Conservation (phyloP, 441 rosid species). For the Sinapis alba region DNA sequence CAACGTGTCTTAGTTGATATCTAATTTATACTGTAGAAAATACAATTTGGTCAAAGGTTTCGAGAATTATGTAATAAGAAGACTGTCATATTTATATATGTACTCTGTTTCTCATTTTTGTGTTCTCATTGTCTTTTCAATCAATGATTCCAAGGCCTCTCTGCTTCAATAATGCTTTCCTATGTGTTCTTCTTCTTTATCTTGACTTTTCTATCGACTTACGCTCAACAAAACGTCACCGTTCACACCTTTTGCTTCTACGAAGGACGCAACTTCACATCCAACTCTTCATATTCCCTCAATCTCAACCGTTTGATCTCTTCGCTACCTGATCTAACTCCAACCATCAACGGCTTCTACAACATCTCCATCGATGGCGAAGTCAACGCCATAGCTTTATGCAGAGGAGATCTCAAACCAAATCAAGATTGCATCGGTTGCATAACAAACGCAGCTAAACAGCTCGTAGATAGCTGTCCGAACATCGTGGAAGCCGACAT, state of each 20-base stretch:
- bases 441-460: constrained; percentile 8
- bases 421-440: neutral
- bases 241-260: constrained; percentile 19
- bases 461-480: constrained; percentile 41
- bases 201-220: neutral
- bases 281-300: constrained; percentile 29
- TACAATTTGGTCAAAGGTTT: constrained; percentile 24
- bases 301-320: neutral
- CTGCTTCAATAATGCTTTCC: constrained; percentile 6
- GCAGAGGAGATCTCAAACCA: neutral
- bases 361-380: constrained; percentile 20
- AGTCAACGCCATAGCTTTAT: neutral
- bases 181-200: neutral
- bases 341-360: too few relatives aligned
- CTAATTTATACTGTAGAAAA: neutral
- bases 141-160: constrained; percentile 7
- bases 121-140: neutral
- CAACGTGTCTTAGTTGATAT: neutral
- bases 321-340: neutral
- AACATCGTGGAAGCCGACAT: constrained; percentile 40
- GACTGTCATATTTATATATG: neutral
- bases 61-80: neutral
- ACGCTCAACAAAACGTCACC: constrained; percentile 18
- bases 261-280: constrained; percentile 44
- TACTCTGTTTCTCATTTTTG: neutral